phyloP scores from a whole-genome alignment of 2,329 filamentous ascomycete genomes.

The Akanthomyces dipterigenus region DNA sequence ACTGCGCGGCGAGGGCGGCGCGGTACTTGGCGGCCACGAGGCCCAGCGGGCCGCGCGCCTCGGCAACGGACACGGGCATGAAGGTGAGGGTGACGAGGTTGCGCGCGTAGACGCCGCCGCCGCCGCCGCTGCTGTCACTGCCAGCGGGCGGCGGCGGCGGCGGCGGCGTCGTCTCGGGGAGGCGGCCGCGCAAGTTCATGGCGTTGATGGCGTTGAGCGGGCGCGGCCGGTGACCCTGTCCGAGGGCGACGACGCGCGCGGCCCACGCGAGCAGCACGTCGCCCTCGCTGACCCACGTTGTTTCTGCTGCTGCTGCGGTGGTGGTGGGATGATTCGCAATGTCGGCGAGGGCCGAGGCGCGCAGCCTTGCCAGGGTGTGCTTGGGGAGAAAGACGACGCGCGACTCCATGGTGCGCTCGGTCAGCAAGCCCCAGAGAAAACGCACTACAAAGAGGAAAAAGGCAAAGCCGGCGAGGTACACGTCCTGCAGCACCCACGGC shows the following conservation, averaged over 20 bases:
- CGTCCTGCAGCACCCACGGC: not conserved
- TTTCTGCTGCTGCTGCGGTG: no score
- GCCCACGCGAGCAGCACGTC: conserved; percentile 4
- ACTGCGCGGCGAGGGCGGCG: no score
- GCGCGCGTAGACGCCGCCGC: not conserved
- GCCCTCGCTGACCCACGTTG: conserved; percentile 4
- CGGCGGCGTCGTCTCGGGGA: not conserved
- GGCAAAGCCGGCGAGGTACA: conserved; percentile 20
- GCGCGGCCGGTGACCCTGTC: not conserved
- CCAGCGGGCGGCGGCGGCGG: no score
- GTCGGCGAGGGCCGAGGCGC: conserved; percentile 20
- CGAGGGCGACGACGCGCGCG: not conserved
- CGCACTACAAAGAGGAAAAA: conserved; percentile 25
- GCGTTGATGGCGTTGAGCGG: conserved; percentile 1
- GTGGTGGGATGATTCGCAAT: not conserved
- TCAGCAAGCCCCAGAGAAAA: conserved; percentile 16
- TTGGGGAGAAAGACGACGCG: conserved; percentile 31
- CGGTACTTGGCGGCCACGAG: conserved; percentile 3
- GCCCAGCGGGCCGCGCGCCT: conserved; percentile 1
- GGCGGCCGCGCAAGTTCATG: not conserved
- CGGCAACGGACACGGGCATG: not conserved
- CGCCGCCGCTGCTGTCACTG: no score
- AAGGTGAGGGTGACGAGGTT: not conserved
- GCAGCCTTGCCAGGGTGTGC: conserved; percentile 21
- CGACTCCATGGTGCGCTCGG: not conserved